These are phyloP conservation scores for Tuber microsphaerosporum DNA, from an alignment of 495 filamentous ascomycete genomes.

Conservation along the genomic window DNA sequence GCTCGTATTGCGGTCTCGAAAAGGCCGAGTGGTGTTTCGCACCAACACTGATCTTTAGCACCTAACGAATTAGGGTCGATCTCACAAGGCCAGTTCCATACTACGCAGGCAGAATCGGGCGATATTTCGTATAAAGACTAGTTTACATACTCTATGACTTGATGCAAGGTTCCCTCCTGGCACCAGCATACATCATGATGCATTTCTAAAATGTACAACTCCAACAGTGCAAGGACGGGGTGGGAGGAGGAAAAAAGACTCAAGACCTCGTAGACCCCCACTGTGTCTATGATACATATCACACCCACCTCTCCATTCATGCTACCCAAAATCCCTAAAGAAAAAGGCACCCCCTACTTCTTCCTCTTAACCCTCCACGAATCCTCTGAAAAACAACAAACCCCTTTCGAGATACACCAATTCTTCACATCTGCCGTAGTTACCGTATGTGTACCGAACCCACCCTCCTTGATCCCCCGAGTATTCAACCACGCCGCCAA, in stretches of 20 bases:
- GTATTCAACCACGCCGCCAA: constrained; percentile 73
- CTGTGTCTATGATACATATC: neutral
- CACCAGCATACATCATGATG: neutral
- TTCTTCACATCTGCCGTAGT: constrained; percentile 54
- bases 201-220: neutral
- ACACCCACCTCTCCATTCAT: neutral
- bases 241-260: neutral
- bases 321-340: neutral
- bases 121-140: neutral
- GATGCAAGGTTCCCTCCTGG: neutral
- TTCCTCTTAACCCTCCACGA: neutral
- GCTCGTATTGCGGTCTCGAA: neutral
- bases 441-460: constrained; percentile 41
- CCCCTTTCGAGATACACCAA: constrained; percentile 79
- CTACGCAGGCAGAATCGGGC: neutral
- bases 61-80: no score
- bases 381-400: constrained; percentile 55
- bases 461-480: constrained; percentile 27
- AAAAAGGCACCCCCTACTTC: neutral
- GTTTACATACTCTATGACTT: neutral
- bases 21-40: neutral
- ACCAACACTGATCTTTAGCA: neutral
- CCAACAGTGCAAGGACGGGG: neutral
- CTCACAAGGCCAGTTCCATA: neutral
- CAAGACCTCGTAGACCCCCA: neutral